Base-by-base conservation (phyloP, 108 stramenopile genomes). In the Fragilariopsis cylindrus region DNA sequence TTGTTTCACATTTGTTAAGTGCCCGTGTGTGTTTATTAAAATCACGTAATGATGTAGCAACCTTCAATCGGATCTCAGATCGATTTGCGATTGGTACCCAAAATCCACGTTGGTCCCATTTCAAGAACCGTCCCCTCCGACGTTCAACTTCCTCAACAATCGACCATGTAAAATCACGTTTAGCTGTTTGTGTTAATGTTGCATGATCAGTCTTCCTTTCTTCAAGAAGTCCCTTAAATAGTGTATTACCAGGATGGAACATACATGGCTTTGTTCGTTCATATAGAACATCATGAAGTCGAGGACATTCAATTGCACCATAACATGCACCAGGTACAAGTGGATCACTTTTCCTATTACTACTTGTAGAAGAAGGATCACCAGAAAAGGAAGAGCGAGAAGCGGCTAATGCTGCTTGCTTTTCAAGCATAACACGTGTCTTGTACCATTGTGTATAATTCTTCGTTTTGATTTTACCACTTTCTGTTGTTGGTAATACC, bases 381-480 rank as follows among this genome's bases (percentile, higher is more conserved):
- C 42, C 62, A 30, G 30, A 30, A 30, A 30, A 30, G 30, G 30
- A 30, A 30, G 30, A 30, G 30, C 30, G 30, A 30, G 30, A 30
- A 30, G 30, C 30, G 30, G 30, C 30, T 30, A 30, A 30, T 30
- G 2, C 30, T n/a, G 46, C 62, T 42, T 63, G 21, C 62, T 68
- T 68, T 12, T 68, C 67, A 48, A 68, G 19, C 9, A 68, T 21
- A 11, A 16, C 19, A 6, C 67, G 16, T 13, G 49, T 68, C 30
- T 68, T 68, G 18, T 50, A 50, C 67, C 67, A 68, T 39, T 50
- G 67, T 13, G 7, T 68, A 45, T 68, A 48, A 44, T 68, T 68
- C 46, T 68, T 68, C 6, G 67, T 68, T 18, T 68, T 68, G 21
- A 68, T 50, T 8, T 13, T 1, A 5, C 67, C 67, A 12, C 49